These are phyloP conservation scores for Platanthera guangdongensis DNA, from an alignment of 106 monocot genomes.

Conservation along the genomic window DNA sequence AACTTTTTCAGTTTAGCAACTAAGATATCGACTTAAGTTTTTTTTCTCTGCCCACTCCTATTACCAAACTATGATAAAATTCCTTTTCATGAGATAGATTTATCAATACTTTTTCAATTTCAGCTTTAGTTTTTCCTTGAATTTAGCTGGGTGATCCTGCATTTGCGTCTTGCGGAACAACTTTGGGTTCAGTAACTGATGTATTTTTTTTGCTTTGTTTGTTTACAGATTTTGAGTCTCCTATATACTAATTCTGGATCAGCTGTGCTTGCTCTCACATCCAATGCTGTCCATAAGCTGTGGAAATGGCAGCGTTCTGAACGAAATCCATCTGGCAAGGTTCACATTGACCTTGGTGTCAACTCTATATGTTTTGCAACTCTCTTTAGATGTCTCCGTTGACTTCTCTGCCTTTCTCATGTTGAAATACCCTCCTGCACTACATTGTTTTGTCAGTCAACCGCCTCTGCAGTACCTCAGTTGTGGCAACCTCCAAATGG, in stretches of 20 bases:
- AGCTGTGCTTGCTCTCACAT: conserved; percentile 75
- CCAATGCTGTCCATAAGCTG: conserved; percentile 83
- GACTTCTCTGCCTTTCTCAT: conserved; percentile 3
- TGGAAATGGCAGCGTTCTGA: conserved; percentile 85
- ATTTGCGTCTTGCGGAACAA: background rate
- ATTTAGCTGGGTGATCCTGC: conserved; percentile 9
- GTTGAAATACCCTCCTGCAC: background rate
- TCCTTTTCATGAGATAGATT: background rate
- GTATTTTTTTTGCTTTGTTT: background rate
- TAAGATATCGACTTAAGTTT: background rate
- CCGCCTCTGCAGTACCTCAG: conserved; percentile 62
- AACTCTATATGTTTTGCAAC: background rate
- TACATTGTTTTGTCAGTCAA: conserved; percentile 44
- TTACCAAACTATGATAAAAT: background rate
- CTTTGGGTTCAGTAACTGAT: background rate
- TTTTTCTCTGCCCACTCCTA: too few relatives aligned
- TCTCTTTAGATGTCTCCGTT: background rate
- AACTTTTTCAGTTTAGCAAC: background rate
- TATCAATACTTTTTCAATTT: background rate
- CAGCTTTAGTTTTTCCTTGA: background rate
- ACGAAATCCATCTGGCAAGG: conserved; percentile 72
- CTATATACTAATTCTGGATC: conserved; percentile 80
- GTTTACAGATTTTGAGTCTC: conserved; percentile 15
- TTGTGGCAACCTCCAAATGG: conserved; percentile 87
- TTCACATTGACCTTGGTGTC: conserved; percentile 14